Evolutionary conservation across 345 rosid species (phyloP), one percentile per base, ranked within the genome.

Genomic region (Limnanthes douglasii): DNA sequence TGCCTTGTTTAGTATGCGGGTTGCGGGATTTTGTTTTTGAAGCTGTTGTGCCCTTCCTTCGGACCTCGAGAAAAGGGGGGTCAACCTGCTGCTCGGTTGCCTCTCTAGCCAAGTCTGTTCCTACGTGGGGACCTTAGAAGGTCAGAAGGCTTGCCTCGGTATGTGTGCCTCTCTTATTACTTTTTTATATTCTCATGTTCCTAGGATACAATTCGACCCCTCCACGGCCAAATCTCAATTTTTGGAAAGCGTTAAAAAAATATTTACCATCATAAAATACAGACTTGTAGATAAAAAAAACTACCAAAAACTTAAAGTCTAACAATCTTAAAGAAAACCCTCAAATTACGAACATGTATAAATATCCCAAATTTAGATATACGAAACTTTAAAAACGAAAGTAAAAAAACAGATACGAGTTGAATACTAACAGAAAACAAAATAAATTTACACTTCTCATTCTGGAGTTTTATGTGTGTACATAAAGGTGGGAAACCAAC

Each of bases 241-340:
- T 12, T 4, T 12, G 7, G 4, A 21, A 9, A 12, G 9, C 21
- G 3, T 21, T 21, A 18, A 41, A 2, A 45, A 52, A 28, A 25
- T 31, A 45, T 22, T 37, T 45, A 34, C 30, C 29, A 37, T 34
- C 34, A 44, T 4, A 45, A 53, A 54, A 48, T 17, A 29, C 64
- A 42, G 57, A 39, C 15, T 56, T 46, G 31, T 32, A 41, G 14
- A 39, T 17, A 56, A 47, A 37, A 32, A 43, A 49, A 56, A 49
- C 31, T 24, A 37, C 53, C 25, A 16, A 10, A 43, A 26, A 21
- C 36, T 18, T 17, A n/a, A 39, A 11, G 18, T 50, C 19, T 4
- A 30, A 18, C 21, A 50, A 17, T n/a, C 58, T n/a, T 25, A n/a
- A n/a, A n/a, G n/a, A n/a, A 22, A 47, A 10, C 29, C 31, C 35